Conservation (phyloP, 108 stramenopile species). For the Halocafeteria seosinensis region DNA sequence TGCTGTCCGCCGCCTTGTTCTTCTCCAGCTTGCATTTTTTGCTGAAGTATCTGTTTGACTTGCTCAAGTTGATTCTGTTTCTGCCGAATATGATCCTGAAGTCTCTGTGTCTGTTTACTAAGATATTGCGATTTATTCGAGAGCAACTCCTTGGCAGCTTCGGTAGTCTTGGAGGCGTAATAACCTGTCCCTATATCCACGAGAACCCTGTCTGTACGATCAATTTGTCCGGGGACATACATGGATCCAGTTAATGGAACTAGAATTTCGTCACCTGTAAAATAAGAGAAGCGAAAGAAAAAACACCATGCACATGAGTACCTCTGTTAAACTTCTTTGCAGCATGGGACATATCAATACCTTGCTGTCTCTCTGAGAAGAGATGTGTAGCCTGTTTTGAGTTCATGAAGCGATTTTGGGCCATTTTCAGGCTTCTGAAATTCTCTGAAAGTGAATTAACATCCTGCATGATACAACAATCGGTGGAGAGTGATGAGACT, state of each 20-base stretch:
- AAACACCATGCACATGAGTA: not conserved
- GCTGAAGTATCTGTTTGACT: no score
- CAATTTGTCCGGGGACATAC: not conserved
- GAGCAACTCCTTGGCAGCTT: not conserved
- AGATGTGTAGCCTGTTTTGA: not conserved
- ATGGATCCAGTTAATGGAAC: not conserved
- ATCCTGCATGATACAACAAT: no score
- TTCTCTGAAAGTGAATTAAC: not conserved
- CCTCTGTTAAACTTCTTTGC: not conserved
- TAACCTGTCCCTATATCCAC: not conserved
- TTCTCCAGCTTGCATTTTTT: no score
- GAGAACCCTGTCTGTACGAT: not conserved
- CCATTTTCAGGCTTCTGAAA: not conserved
- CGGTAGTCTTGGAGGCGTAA: not conserved
- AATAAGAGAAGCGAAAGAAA: not conserved
- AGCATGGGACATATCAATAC: not conserved
- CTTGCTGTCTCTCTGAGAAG: not conserved
- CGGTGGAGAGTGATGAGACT: no score
- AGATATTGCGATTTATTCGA: not conserved
- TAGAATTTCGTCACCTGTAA: not conserved
- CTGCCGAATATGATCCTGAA: not conserved
- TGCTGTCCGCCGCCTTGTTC: no score
- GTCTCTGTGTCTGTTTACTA: not conserved
- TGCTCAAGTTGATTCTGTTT: not conserved
- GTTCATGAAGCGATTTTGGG: not conserved